Evolutionary conservation across 805 yeast genomes (phyloP).

Genomic region (Maudiozyma turicensis): DNA sequence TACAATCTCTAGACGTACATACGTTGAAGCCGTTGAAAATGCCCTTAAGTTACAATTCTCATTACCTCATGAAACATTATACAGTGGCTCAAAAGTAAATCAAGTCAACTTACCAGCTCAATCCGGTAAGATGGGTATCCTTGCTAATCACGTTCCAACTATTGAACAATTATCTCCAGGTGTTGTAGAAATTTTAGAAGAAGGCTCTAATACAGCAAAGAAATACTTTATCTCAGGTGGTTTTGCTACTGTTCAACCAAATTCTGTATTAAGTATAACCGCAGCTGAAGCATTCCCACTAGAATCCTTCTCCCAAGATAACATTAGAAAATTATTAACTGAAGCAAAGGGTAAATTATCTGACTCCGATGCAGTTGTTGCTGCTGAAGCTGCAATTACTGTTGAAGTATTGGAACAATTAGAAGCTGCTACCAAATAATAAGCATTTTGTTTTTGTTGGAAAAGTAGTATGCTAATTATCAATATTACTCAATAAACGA

Average conservation of each 20-base stretch:
- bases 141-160: slow-evolving; percentile 96
- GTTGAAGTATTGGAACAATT: slow-evolving; percentile 93
- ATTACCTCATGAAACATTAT: slow-evolving; percentile 72
- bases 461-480: not conserved
- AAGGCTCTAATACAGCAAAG: slow-evolving; percentile 51
- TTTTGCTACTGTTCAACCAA: slow-evolving; percentile 92
- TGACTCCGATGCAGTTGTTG: slow-evolving; percentile 77
- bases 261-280: slow-evolving; percentile 78
- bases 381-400: slow-evolving; percentile 93
- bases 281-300: slow-evolving; percentile 93
- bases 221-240: slow-evolving; percentile 94
- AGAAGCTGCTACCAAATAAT: slow-evolving; percentile 36
- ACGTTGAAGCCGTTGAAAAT: slow-evolving; percentile 62
- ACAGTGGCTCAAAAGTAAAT: slow-evolving; percentile 37
- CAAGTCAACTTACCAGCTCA: slow-evolving; percentile 95
- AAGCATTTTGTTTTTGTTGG: not conserved
- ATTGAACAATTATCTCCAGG: slow-evolving; percentile 96
- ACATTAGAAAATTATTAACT: slow-evolving; percentile 69
- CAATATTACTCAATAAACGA: no score
- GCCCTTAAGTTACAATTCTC: slow-evolving; percentile 78
- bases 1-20: slow-evolving; percentile 58
- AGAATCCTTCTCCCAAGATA: slow-evolving; percentile 72
- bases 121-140: slow-evolving; percentile 92
- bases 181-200: slow-evolving; percentile 80
- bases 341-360: slow-evolving; percentile 90